These are phyloP conservation scores for Blastobotrys raffinosifermentans DNA, from an alignment of 1,139 yeast species.

Conservation along the genomic window DNA sequence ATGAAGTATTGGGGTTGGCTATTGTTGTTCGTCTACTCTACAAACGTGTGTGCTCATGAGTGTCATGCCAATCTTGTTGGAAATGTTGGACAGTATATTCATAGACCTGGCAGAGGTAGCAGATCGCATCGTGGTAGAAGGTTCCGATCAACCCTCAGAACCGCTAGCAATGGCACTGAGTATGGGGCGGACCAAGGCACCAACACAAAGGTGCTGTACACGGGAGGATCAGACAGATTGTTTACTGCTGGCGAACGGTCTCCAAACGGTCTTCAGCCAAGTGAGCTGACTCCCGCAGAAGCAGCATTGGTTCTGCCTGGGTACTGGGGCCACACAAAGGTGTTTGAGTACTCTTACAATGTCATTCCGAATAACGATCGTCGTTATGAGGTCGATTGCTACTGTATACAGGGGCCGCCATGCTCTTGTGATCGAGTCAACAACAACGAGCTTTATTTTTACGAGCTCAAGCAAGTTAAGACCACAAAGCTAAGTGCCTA, in stretches of 20 bases:
- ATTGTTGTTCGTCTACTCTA: not conserved
- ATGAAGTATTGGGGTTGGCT: not conserved
- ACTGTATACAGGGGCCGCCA: slow-evolving; percentile 5
- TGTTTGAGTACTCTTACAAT: slow-evolving; percentile 9
- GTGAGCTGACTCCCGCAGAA: slow-evolving; percentile 2
- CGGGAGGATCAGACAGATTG: slow-evolving; percentile 8
- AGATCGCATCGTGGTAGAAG: too few relatives aligned
- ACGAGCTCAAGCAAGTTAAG: slow-evolving; percentile 2
- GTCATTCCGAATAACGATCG: slow-evolving; percentile 5
- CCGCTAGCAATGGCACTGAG: too few relatives aligned
- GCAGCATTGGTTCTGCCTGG: slow-evolving; percentile 7
- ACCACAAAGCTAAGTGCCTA: slow-evolving; percentile 1
- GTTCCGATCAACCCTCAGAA: too few relatives aligned
- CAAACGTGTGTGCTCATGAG: too few relatives aligned
- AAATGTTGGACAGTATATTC: too few relatives aligned
- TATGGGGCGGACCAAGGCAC: not conserved
- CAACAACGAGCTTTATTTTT: slow-evolving; percentile 5
- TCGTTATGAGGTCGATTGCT: slow-evolving; percentile 10
- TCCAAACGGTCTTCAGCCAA: slow-evolving; percentile 5
- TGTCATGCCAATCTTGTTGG: too few relatives aligned
- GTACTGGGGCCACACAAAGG: slow-evolving; percentile 5
- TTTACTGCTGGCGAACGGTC: slow-evolving; percentile 10
- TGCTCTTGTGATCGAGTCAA: slow-evolving; percentile 8
- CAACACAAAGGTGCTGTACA: not conserved
- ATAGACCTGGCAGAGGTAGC: too few relatives aligned